Base-by-base conservation (phyloP, 345 rosid species). In the Salix viminalis region DNA sequence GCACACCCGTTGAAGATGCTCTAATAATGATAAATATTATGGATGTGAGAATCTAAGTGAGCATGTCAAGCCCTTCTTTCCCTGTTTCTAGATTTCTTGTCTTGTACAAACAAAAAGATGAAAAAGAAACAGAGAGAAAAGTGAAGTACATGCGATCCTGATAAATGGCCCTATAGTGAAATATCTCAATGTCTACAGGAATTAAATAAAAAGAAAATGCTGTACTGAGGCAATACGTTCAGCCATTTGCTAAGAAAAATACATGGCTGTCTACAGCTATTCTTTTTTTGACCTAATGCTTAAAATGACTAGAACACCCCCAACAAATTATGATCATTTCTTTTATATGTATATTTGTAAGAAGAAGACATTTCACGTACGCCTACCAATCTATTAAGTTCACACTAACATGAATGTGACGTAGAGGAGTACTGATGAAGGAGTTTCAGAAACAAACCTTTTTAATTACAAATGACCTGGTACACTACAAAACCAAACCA, bases 401-500 rank as follows among this genome's bases (percentile, higher is more conserved):
- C 68, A 76, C 72, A 61, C 44, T 78, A 77, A 67, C 70, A 65
- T 73, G 76, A 75, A 79, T 67, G 72, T 75, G 48, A 48, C 73
- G 64, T 74, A 36, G 39, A 69, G 19, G 37, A 79, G 70, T 77
- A 76, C 85, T 74, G 74, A 80, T 36, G 69, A 65, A 79, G 82
- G 64, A 50, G 77, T 67, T 77, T 10, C 65, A 73, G 61, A 76
- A 80, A 74, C 74, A 50, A 80, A 75, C 84, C 79, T 72, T 83
- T 81, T 76, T 83, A 88, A 78, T 83, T 86, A 88, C 89, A 85
- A 78, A 39, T 72, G 74, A 79, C 87, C 85, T 36, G 75, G 76
- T 48, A 15, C 69, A 74, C 80, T 77, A 82, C 84, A 86, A 83
- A 70, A 86, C 84, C 77, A 83, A 70, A 86, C 84, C 77, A 41